phyloP scores from a whole-genome alignment of 2,329 filamentous ascomycete species.

The Talaromyces sp. region DNA sequence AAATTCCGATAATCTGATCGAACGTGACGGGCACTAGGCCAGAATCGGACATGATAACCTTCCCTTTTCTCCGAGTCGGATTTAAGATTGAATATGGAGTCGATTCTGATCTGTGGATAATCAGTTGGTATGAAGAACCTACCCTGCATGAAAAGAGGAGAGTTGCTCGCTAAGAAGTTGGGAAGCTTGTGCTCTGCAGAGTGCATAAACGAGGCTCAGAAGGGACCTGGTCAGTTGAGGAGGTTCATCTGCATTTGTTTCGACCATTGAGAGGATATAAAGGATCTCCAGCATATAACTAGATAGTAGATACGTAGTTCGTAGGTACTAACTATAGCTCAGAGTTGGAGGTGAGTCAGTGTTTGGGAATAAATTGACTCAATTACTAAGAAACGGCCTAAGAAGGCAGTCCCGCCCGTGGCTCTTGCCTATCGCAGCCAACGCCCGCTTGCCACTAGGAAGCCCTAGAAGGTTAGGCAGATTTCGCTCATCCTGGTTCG shows the following conservation, averaged over 20 bases:
- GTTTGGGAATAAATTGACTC: not conserved
- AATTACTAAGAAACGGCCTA: not conserved
- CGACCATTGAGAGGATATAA: too few species aligned
- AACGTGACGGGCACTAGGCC: conserved; percentile 1
- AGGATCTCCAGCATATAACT: too few species aligned
- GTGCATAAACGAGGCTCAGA: not conserved
- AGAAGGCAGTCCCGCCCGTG: not conserved
- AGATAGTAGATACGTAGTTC: too few species aligned
- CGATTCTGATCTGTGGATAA: not conserved
- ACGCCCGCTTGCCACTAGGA: conserved; percentile 2
- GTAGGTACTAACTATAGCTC: too few species aligned
- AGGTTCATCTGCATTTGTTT: too few species aligned
- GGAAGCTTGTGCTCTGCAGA: not conserved
- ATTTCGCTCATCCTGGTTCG: conserved; percentile 1
- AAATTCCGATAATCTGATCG: not conserved
- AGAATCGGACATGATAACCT: conserved; percentile 13
- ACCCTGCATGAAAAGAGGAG: not conserved
- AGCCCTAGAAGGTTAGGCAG: not conserved
- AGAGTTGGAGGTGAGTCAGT: not conserved
- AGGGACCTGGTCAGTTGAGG: not conserved
- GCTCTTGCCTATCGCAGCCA: conserved; percentile 1
- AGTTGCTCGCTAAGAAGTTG: not conserved
- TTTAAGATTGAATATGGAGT: not conserved
- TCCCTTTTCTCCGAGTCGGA: conserved; percentile 3
- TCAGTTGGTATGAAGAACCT: not conserved